Base-by-base conservation (phyloP, 805 yeast genomes). In the Myxozyma sirexii region DNA sequence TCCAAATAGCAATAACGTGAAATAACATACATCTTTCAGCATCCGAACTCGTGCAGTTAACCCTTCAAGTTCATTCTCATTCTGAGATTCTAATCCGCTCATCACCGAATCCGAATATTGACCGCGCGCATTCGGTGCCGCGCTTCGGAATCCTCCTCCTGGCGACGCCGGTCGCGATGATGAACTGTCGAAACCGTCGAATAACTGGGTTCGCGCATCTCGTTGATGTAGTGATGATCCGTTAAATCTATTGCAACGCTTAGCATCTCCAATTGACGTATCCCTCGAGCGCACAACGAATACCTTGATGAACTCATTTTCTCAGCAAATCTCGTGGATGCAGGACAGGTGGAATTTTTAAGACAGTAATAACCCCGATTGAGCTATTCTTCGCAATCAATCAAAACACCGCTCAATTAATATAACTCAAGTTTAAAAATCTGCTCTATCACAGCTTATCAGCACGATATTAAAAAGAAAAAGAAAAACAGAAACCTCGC, bases 51-150 rank as follows among this genome's bases (percentile, higher is more conserved):
- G 84, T 41, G 80, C 78, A 35, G 80, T 76, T 80, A 87, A 81
- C 1, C 79, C 74, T 23, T 78, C 77, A 64, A 83, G 70, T 54
- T 84, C 83, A 57, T 83, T 86, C 37, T 84, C 88, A 61, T 81
- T 81, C 69, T 87, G 92, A 2, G 86, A 78, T 70, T 87, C 92
- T 50, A 87, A 70, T 60, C 82, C 84, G 21, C 86, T 80, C 66
- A 85, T 68, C 57, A 80, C 77, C 27, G 83, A 74, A 45, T 84
- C 87, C 13, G 81, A 75, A 69, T 77, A 80, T 57, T 70, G 66
- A 38, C 70, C 70, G 21, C 59, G 57, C 35, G 64, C 44, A 51
- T 69, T 68, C 17, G 73, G 72, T 24, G 70, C 60, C 5, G 70
- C 70, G 3, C 62, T 43, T 29, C 69, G 54, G 54, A 60, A 70